Base-by-base conservation (phyloP, 768 basidiomycete species). In the Postia placenta region DNA sequence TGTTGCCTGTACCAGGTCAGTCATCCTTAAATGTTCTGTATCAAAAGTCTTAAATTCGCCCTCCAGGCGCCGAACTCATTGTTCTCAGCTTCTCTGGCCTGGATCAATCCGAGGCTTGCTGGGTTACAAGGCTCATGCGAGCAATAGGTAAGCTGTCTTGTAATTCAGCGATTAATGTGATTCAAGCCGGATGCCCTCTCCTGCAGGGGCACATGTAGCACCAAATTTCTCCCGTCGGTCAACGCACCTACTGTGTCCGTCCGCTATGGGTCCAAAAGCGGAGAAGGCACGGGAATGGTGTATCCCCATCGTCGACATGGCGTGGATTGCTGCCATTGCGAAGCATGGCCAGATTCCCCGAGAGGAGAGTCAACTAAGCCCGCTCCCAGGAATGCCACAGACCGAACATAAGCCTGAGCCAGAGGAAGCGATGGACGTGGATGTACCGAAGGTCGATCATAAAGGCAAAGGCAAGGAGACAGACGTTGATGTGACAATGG, bases 161-260 rank as follows among this genome's bases (percentile, higher is more conserved):
- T 33, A 33, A 33, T 15, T 7, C 15, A 33, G 30, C 30, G 30
- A n/a, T n/a, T n/a, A n/a, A n/a, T n/a, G n/a, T n/a, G n/a, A n/a
- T n/a, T n/a, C n/a, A n/a, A n/a, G n/a, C n/a, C n/a, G n/a, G n/a
- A n/a, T n/a, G 15, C 30, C 30, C 7, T 33, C 15, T 33, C 30
- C 7, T 15, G 50, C 46, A 85, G 83, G 83, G 11, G 74, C 83
- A 30, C 73, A 60, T 3, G 69, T 80, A 1, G 73, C 79, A 2
- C 68, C 74, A 0, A 71, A 67, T n/a, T 85, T 86, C 63, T 85
- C 79, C 12, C 74, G 80, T 15, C 75, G 73, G 11, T 78, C 83
- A 2, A 93, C 92, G 0, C 88, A 95, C 56, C 73, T 96, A 1
- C 68, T 96, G 6, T 92, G 91, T 60, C 85, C 87, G 0, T 73